Conservation (phyloP, 345 rosid species). For the Gossypioides kirkii region DNA sequence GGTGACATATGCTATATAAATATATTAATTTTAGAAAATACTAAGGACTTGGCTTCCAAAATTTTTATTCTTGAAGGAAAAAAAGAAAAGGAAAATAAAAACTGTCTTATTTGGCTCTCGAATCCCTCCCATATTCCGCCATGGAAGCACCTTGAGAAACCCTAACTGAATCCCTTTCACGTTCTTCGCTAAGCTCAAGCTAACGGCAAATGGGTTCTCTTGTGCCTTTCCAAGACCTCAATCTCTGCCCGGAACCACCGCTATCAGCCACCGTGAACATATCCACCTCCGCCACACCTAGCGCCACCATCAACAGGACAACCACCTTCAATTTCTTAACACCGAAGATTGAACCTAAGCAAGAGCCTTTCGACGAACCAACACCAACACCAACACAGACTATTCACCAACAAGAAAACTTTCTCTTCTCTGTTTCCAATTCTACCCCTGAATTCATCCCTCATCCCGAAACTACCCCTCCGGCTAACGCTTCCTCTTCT, state of each 20-base stretch:
- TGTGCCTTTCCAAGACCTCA: slow-evolving; percentile 65
- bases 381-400: background rate
- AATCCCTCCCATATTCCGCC: background rate
- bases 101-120: background rate
- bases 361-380: slow-evolving; percentile 49
- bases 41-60: no score
- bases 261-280: background rate
- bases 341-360: slow-evolving; percentile 49
- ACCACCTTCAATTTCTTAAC: slow-evolving; percentile 20
- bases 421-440: slow-evolving; percentile 13
- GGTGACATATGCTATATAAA: no score
- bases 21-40: no score
- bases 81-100: background rate
- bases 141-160: slow-evolving; percentile 2
- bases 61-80: background rate
- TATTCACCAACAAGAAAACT: background rate
- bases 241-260: slow-evolving; percentile 31
- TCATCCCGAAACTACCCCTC: slow-evolving; percentile 34
- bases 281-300: background rate
- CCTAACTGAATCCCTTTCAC: background rate
- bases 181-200: background rate
- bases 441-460: slow-evolving; percentile 22
- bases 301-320: background rate
- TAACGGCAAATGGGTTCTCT: slow-evolving; percentile 39
- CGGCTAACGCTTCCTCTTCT: slow-evolving; percentile 20